Evolutionary conservation across 1,139 yeast species (phyloP).

Genomic region (Magnusiomyces starmeri): DNA sequence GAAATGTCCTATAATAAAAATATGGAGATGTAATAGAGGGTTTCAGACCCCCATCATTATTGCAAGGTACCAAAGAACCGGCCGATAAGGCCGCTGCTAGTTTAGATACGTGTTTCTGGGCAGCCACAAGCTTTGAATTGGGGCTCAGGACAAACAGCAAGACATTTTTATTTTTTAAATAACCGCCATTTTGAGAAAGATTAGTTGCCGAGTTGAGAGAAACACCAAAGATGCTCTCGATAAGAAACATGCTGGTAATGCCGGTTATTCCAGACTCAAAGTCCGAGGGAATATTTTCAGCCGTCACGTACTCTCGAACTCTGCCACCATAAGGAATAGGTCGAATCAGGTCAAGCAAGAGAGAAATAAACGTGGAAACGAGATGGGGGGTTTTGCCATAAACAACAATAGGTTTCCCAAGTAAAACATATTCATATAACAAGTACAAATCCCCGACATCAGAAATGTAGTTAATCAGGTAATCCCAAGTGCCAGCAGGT

Average conservation of each 20-base stretch:
- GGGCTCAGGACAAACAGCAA: slow-evolving; percentile 10
- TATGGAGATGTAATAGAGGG: slow-evolving; percentile 9
- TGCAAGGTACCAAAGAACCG: background rate
- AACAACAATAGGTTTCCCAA: slow-evolving; percentile 23
- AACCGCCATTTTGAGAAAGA: background rate
- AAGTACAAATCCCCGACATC: slow-evolving; percentile 24
- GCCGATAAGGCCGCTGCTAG: background rate
- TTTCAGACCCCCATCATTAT: background rate
- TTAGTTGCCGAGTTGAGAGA: background rate
- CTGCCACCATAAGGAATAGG: slow-evolving; percentile 23
- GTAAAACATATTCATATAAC: slow-evolving; percentile 25
- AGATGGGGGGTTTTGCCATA: slow-evolving; percentile 25
- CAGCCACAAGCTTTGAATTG: background rate
- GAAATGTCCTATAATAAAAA: slow-evolving; percentile 9
- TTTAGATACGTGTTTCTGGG: slow-evolving; percentile 3
- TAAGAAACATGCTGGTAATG: slow-evolving; percentile 25
- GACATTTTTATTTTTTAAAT: slow-evolving; percentile 1
- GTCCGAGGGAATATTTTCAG: slow-evolving; percentile 1
- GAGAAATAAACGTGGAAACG: slow-evolving; percentile 25
- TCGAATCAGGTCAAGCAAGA: slow-evolving; percentile 23
- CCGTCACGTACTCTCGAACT: slow-evolving; percentile 27
- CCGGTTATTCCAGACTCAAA: slow-evolving; percentile 23
- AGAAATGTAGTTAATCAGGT: slow-evolving; percentile 18
- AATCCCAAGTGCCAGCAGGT: slow-evolving; percentile 24
- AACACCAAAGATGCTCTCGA: slow-evolving; percentile 13